Evolutionary conservation across 2,329 filamentous ascomycete genomes (phyloP).

Genomic region (Fusarium verrucosum): DNA sequence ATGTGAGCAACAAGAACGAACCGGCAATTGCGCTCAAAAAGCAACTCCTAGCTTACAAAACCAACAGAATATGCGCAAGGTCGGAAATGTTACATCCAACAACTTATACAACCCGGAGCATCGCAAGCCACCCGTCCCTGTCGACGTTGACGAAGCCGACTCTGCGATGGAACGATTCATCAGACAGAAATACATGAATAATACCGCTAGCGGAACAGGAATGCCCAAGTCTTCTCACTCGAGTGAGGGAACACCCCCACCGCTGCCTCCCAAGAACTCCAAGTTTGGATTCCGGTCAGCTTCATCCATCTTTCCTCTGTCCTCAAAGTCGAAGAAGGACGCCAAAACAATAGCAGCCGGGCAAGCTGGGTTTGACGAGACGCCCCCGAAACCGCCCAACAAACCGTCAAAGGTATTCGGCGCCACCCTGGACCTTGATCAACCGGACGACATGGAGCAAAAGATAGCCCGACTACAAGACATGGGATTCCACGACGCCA

Average conservation of each 20-base stretch:
- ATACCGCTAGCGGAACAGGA: conserved; percentile 49
- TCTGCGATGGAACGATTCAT: conserved; percentile 96
- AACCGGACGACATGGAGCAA: conserved; percentile 70
- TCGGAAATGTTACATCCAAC: conserved; percentile 88
- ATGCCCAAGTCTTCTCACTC: conserved; percentile 52
- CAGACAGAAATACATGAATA: conserved; percentile 87
- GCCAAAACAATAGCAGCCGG: conserved; percentile 46
- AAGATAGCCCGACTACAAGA: conserved; percentile 83
- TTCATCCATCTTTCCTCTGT: conserved; percentile 74
- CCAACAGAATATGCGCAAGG: conserved; percentile 86
- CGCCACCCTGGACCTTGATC: conserved; percentile 67
- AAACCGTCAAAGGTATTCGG: conserved; percentile 77
- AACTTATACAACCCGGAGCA: conserved; percentile 88
- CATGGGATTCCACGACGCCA: conserved; percentile 90
- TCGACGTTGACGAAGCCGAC: conserved; percentile 92
- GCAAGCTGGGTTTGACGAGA: conserved; percentile 44
- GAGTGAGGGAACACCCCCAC: conserved; percentile 67
- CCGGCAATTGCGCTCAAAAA: background rate
- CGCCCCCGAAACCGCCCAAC: conserved; percentile 59
- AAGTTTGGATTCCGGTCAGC: conserved; percentile 66
- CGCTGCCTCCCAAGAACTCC: conserved; percentile 71
- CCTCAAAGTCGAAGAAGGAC: conserved; percentile 68
- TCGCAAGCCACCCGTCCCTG: conserved; percentile 81
- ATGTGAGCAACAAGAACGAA: conserved; percentile 66
- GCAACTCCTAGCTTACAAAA: conserved; percentile 28